Percentiles rank a stretch among this genome's conserved stretches.
Conservation (phyloP, 345 rosid species). For the Kernera saxatilis region DNA sequence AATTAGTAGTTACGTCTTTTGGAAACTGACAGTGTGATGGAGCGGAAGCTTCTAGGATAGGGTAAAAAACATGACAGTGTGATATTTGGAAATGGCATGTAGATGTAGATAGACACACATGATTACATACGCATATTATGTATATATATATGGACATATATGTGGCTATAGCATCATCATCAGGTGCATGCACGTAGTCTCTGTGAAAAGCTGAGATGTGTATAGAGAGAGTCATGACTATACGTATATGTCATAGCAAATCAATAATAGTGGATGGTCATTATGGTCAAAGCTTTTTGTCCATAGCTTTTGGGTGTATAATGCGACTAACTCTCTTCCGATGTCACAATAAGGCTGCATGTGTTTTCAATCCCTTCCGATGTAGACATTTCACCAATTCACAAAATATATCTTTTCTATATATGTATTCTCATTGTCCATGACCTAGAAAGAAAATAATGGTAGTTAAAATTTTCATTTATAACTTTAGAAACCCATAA, state of each 20-base stretch:
- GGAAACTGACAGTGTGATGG: constrained; percentile 20
- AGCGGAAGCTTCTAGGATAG: no score
- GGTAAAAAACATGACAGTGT: no score
- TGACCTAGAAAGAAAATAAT: not conserved
- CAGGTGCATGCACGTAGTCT: constrained; percentile 18
- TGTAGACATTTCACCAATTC: constrained; percentile 24
- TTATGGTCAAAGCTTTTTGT: constrained; percentile 27
- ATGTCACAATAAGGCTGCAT: constrained; percentile 31
- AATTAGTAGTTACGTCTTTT: constrained; percentile 19
- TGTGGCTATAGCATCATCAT: not conserved
- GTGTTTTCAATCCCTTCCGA: constrained; percentile 22
- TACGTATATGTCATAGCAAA: constrained; percentile 30
- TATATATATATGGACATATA: not conserved
- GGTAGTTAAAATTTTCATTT: not conserved
- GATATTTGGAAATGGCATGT: constrained; percentile 9
- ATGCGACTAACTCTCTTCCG: constrained; percentile 30
- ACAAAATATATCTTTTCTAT: not conserved
- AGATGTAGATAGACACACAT: not conserved
- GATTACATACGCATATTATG: not conserved
- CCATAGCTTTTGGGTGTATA: constrained; percentile 27
- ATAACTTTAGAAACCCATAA: not conserved
- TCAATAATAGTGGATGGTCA: constrained; percentile 29
- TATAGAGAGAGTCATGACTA: constrained; percentile 15
- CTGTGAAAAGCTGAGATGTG: constrained; percentile 12
- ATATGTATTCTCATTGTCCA: not conserved